Evolutionary conservation across 2,329 filamentous ascomycete species (phyloP).

Genomic region (Cladobotryum mycophilum): DNA sequence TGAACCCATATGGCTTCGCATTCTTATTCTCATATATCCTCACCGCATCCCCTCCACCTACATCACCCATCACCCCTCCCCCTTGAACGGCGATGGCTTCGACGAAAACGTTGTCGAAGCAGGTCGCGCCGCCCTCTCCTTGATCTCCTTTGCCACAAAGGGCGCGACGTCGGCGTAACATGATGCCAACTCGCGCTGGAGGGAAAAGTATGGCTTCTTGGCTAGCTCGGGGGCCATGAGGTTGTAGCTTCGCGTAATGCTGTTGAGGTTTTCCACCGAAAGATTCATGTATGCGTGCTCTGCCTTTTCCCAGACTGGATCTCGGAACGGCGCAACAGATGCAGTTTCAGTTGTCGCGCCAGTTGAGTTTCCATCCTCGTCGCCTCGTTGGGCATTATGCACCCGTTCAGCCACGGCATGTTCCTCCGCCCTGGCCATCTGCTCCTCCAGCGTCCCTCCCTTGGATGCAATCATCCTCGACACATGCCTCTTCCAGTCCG

Average conservation of each 20-base stretch:
- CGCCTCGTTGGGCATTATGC: conserved; percentile 49
- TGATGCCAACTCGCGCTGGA: conserved; percentile 71
- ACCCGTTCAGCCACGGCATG: conserved; percentile 70
- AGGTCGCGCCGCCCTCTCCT: conserved; percentile 53
- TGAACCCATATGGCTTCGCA: conserved; percentile 74
- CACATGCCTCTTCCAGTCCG: conserved; percentile 80
- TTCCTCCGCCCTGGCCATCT: conserved; percentile 63
- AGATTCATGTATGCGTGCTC: conserved; percentile 72
- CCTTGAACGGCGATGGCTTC: conserved; percentile 26
- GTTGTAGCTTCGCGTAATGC: conserved; percentile 80
- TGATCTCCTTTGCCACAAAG: conserved; percentile 63
- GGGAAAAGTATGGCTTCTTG: conserved; percentile 84
- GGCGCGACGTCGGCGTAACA: conserved; percentile 88
- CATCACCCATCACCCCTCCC: conserved; percentile 50
- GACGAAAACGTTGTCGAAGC: conserved; percentile 26
- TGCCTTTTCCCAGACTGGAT: conserved; percentile 65
- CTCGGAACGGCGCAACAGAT: conserved; percentile 52
- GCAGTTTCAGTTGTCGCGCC: background rate
- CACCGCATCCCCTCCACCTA: conserved; percentile 45
- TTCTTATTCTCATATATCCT: conserved; percentile 67
- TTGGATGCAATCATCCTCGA: conserved; percentile 69
- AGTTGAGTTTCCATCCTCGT: conserved; percentile 11
- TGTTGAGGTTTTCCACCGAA: conserved; percentile 72
- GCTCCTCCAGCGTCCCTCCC: conserved; percentile 67
- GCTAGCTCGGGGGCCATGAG: conserved; percentile 88